Base-by-base conservation (phyloP, 2,329 filamentous ascomycete genomes). In the Cladosporium sp. region DNA sequence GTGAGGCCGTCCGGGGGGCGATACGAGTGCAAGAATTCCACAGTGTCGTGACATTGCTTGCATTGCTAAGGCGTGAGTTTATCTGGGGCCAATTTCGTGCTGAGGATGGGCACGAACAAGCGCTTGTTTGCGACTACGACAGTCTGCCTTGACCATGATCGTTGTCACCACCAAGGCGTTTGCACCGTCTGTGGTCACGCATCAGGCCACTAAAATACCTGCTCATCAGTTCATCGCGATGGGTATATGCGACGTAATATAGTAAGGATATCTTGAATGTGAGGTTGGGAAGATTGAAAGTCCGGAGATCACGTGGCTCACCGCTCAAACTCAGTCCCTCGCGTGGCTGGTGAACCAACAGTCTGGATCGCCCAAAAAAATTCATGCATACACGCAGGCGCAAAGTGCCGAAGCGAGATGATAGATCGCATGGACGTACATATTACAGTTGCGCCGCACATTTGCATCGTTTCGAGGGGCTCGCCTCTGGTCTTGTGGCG, bases 331-430 rank as follows among this genome's bases (percentile, higher is more conserved):
- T 51, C 59, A 51, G 34, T 18, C 38, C 4, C 36, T 52, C 59
- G 59, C 59, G 59, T 61, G 59, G 59, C 59, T 61, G 59, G 36
- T 30, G 52, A 30, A 34, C 60, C 60, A 64, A 34, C 51, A 44
- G 49, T 51, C 34, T 28, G 60, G 60, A n/a, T 54, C 47, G 59
- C 59, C 47, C 6, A 8, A 44, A 28, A 44, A 28, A 54, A 54
- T 52, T 26, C 26, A 54, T 54, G 51, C 51, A 54, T 54, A 41
- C 60, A 18, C 54, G 30, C 15, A 63, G 5, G 49, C 60, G 49
- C 59, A 32, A 64, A 55, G 51, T 64, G 49, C 60, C 60, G 60
- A 64, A 55, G 60, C 60, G 60, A 63, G 60, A 61, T 52, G 59
- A 61, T 52, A 32, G 44, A 28, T 61, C 41, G 41, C 26, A 21